A percentile compares a stretch with the other conserved stretches of the same genome.
Evolutionary conservation across 352 stramenopile genomes (phyloP).

Genomic region (Pythium utonaiense): DNA sequence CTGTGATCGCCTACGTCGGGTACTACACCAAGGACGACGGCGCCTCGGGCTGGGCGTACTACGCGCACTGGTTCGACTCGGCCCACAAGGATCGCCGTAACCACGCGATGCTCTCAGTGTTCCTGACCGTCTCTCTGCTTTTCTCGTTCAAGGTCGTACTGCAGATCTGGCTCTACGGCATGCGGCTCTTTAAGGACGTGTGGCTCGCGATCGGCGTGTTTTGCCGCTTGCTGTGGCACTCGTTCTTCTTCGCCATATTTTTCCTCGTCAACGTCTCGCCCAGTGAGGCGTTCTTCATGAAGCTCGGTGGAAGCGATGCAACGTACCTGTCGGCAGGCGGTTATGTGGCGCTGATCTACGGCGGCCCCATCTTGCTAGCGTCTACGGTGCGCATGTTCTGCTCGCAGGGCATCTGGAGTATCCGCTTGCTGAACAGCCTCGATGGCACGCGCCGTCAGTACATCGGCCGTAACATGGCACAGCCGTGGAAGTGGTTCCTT

Average conservation of each 20-base stretch:
- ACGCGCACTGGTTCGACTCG: conserved; percentile 54
- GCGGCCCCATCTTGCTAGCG: conserved; percentile 44
- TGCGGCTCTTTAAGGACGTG: conserved; percentile 59
- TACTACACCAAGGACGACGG: conserved; percentile 62
- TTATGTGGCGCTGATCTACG: conserved; percentile 56
- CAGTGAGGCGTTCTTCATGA: conserved; percentile 45
- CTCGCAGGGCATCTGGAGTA: conserved; percentile 47
- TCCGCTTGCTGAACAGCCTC: conserved; percentile 53
- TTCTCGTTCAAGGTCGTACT: conserved; percentile 63
- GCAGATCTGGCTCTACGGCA: conserved; percentile 71
- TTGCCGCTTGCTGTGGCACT: conserved; percentile 66
- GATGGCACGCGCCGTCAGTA: conserved; percentile 74
- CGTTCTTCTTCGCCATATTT: conserved; percentile 70
- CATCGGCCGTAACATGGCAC: conserved; percentile 68
- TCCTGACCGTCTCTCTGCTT: conserved; percentile 53
- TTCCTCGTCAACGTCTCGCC: conserved; percentile 58
- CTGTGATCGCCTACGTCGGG: conserved; percentile 64
- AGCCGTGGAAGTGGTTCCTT: conserved; percentile 56
- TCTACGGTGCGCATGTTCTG: conserved; percentile 54
- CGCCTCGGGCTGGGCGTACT: conserved; percentile 47
- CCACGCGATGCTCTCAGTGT: conserved; percentile 70
- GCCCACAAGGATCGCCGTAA: conserved; percentile 54
- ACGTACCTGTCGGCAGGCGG: conserved; percentile 63
- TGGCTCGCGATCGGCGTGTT: conserved; percentile 65
- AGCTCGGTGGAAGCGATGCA: conserved; percentile 27